Evolutionary conservation across 441 rosid genomes (phyloP), one percentile per base, ranked within the genome.

Genomic region (Aquilaria agallochum): DNA sequence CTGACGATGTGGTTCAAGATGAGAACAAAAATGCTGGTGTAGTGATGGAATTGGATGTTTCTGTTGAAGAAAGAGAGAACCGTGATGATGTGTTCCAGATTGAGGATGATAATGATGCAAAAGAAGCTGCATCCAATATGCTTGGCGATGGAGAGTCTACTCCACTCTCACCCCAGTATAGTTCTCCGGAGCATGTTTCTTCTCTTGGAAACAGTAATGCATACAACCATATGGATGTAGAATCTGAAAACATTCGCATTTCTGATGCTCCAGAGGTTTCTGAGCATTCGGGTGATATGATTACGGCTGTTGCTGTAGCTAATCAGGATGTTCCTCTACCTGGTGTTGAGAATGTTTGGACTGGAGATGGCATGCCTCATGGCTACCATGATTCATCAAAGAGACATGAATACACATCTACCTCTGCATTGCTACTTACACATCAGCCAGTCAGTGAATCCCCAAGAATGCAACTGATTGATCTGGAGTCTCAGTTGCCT

Each of bases 311-410:
- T 74, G 70, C 68, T 69, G 64, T 88, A 60, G 66, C 72, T 42
- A 63, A 66, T 67, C 86, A 72, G 70, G 84, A 70, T 63, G 75
- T 68, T 73, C 80, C 78, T 9, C 72, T 76, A 66, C 69, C 88
- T 70, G 73, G 85, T 52, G 60, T 76, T 54, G 78, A 79, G 73
- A 82, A 76, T 74, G 76, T 82, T 50, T 95, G 97, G 97, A 81
- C 83, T 33, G 69, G 79, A 60, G 82, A 65, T 66, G 79, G 74
- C 74, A 60, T 76, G 76, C 68, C 80, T 11, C 80, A 75, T 67
- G 68, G 86, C 55, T 81, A 66, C 70, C 80, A 74, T 77, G 81
- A 72, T 63, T 80, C 85, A 44, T 53, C 83, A 56, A 68, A 75
- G 53, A 76, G 72, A 78, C 80, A 53, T 75, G 83, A 80, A 62